Evolutionary conservation across 2,329 filamentous ascomycete species (phyloP).

Genomic region (Xylariaceae sp.): DNA sequence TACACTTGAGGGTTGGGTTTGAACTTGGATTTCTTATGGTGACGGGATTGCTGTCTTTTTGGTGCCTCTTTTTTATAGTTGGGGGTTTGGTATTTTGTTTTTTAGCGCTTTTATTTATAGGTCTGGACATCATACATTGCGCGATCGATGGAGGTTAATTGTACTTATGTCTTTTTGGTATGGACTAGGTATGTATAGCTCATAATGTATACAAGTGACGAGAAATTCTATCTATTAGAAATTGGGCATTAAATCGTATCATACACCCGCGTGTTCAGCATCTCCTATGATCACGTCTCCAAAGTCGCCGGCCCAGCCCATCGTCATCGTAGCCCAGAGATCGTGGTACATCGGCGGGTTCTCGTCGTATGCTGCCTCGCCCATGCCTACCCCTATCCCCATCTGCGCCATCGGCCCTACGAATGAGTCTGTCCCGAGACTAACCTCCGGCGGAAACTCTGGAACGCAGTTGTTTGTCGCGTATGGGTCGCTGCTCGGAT

Average conservation of each 20-base stretch:
- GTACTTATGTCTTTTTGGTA: no score
- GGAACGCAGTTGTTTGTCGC: neutral
- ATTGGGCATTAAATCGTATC: no score
- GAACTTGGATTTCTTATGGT: no score
- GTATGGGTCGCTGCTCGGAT: neutral
- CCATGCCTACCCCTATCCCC: neutral
- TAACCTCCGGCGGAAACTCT: neutral
- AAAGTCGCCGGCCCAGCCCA: conserved; percentile 23
- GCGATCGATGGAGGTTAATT: no score
- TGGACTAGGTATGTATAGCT: no score
- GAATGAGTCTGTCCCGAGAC: conserved; percentile 1
- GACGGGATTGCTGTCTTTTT: no score
- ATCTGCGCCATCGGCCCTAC: conserved; percentile 9
- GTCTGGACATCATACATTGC: neutral
- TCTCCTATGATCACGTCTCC: conserved; percentile 14
- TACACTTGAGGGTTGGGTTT: no score
- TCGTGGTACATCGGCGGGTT: conserved; percentile 20
- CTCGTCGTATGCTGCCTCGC: neutral
- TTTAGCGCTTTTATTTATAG: neutral
- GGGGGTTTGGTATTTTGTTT: neutral
- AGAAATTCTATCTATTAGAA: no score
- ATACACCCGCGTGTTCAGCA: no score
- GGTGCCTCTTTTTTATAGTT: no score
- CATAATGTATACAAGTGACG: no score
- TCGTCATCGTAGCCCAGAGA: conserved; percentile 30